Conservation (phyloP, 2,329 filamentous ascomycete species). For the Zarea fungicola region DNA sequence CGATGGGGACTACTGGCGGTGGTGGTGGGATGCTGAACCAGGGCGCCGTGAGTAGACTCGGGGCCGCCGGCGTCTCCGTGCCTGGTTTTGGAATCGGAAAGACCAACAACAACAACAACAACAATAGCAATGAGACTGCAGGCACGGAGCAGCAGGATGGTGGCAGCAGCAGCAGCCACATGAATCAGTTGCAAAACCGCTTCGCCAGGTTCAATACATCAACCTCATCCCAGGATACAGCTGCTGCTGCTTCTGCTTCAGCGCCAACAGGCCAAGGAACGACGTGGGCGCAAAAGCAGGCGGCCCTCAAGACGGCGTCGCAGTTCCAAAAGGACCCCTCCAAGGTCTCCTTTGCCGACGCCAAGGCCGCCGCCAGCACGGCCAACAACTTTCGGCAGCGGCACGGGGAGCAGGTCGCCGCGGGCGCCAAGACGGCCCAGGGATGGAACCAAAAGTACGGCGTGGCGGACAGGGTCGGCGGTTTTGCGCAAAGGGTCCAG, state of each 20-base stretch:
- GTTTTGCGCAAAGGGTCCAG: constrained; percentile 19
- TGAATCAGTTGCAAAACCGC: constrained; percentile 63
- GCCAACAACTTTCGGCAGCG: constrained; percentile 65
- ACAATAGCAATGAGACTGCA: constrained; percentile 19
- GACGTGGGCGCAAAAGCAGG: constrained; percentile 60
- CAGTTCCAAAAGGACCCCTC: constrained; percentile 56
- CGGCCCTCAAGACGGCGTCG: constrained; percentile 56
- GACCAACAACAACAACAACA: constrained; percentile 24
- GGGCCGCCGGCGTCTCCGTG: constrained; percentile 71
- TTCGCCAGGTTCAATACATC: constrained; percentile 51
- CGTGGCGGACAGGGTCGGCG: constrained; percentile 35
- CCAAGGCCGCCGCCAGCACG: constrained; percentile 52
- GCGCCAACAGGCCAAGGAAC: constrained; percentile 46
- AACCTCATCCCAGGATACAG: constrained; percentile 3
- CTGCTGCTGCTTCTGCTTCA: constrained; percentile 14
- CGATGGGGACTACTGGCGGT: constrained; percentile 27
- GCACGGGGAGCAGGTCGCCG: constrained; percentile 62
- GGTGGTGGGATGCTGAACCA: constrained; percentile 38
- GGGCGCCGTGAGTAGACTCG: constrained; percentile 60
- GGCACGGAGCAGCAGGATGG: too few species aligned
- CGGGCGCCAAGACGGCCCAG: constrained; percentile 53
- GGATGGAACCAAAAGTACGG: constrained; percentile 58
- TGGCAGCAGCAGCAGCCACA: constrained; percentile 31
- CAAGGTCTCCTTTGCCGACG: constrained; percentile 55
- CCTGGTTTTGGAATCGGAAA: constrained; percentile 68